Percentiles rank a stretch among this genome's conserved stretches.
These are phyloP conservation scores for Leucosporidium yakuticum DNA, from an alignment of 768 basidiomycete genomes.

Conservation along the genomic window DNA sequence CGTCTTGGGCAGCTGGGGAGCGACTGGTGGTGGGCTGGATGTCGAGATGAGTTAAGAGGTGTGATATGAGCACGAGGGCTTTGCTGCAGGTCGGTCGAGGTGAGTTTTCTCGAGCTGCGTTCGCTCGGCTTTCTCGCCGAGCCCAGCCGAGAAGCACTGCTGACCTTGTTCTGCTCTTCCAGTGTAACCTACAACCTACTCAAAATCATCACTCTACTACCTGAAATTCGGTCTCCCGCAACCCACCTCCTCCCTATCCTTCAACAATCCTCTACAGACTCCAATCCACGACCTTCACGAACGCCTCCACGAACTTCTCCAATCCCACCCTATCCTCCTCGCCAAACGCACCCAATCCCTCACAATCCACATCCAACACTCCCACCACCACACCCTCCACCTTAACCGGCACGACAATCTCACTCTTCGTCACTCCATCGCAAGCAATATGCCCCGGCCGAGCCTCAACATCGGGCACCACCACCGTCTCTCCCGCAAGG, in stretches of 20 bases:
- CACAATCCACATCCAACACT: slow-evolving; percentile 76
- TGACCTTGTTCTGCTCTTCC: no score
- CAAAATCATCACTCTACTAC: no score
- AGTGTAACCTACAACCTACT: no score
- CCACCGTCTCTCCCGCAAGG: slow-evolving; percentile 52
- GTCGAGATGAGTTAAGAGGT: slow-evolving; percentile 21
- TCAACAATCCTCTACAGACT: slow-evolving; percentile 4
- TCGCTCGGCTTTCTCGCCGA: not conserved
- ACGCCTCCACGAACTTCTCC: slow-evolving; percentile 55
- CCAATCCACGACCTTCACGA: slow-evolving; percentile 30
- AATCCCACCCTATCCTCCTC: slow-evolving; percentile 71
- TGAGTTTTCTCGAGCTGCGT: not conserved
- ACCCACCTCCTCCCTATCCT: no score
- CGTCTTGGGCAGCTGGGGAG: slow-evolving; percentile 31
- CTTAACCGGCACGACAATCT: slow-evolving; percentile 73
- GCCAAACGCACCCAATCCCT: slow-evolving; percentile 63
- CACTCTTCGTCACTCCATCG: slow-evolving; percentile 81
- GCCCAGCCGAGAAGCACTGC: no score
- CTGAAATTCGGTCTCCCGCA: no score
- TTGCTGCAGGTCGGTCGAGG: not conserved
- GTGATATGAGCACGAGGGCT: not conserved
- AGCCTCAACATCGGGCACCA: slow-evolving; percentile 69
- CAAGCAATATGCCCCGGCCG: slow-evolving; percentile 95
- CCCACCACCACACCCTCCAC: slow-evolving; percentile 44
- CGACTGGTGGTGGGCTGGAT: slow-evolving; percentile 10